Evolutionary conservation across 2,329 filamentous ascomycete species (phyloP), one percentile per base, ranked within the genome.

Genomic region (Venturia oleaginea): DNA sequence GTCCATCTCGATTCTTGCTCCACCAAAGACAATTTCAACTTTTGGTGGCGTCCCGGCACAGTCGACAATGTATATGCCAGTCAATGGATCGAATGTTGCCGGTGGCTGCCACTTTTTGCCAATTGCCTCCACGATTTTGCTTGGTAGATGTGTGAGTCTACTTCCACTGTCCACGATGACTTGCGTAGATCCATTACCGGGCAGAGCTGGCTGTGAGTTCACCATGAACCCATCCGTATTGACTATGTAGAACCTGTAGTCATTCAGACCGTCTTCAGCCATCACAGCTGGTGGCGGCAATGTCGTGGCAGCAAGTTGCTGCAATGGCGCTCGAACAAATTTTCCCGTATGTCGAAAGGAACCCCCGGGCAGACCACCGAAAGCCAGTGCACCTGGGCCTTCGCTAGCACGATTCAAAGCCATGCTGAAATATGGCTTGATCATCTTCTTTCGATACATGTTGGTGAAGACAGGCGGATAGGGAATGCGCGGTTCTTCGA

Each of bases 111-210:
- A 65, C 13, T 43, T 27, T 10, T 43, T 42, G 7, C 6, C 30
- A 19, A 66, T 30, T 11, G 46, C 64, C 15, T 65, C 40, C 10
- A 60, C 48, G 13, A 65, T 43, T 4, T 27, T 22, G 3, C 13
- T 30, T 15, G 65, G 65, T 8, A 66, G 38, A 46, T 60, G 59
- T 2, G 5, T 5, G 22, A 66, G 15, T 10, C 64, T 46, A 17
- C 64, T 66, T 8, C 65, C 65, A 17, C 32, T 60, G 37, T 66
- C 65, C 19, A 66, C 37, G 7, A 65, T n/a, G 7, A 66, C 13
- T 27, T 62, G 37, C 38, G 22, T 27, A 4, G 51, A 55, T 4
- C 30, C 7, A 7, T 4, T 2, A 7, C 13, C 17, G 7, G 15
- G 3, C 4, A 37, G 4, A n/a, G 32, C 19, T 11, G 46, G 34